Evolutionary conservation across 2,329 filamentous ascomycete genomes (phyloP), one percentile per base, ranked within the genome.

Genomic region (Dactylonectria estremocensis): DNA sequence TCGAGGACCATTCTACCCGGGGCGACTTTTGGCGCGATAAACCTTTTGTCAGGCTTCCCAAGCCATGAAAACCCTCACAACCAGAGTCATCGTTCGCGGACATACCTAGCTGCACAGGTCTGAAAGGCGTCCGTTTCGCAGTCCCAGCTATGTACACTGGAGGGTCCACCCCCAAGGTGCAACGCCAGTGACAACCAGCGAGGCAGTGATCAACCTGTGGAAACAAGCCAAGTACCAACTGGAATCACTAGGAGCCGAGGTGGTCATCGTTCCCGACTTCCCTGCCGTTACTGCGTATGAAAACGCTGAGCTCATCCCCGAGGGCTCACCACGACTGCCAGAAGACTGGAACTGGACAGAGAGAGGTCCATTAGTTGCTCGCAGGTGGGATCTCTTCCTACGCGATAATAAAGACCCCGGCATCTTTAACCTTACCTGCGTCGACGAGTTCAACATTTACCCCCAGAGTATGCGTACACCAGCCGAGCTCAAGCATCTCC

Each of bases 1-100:
- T 75, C 0, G 76, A 82, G 0, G 88, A 90, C 66, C 16, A 73
- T 2, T 76, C 79, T 3, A 78, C 78, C 0, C 59, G 69, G 1
- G 22, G 33, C 1, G 87, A 90, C 67, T 90, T 90, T 70, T 90
- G 87, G 83, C 80, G 86, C 4, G 80, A 84, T 16, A 88, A 90
- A 63, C 77, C 75, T 0, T 82, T 82, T 56, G 77, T 89, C 0
- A 46, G 77, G 1, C 72, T 89, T 1, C 81, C 83, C 1, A 69
- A 68, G 2, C 68, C 77, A 0, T 74, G 46, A 18, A 1, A 5
- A 13, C 20, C 3, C 3, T 5, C 20, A 4, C 20, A 11, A 6
- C 10, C 5, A 24, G 20, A 48, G 2, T 4, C 49, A 8, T 31
- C 24, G 8, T 46, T 43, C 11, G 24, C 76, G 11, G 70, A 77